Evolutionary conservation across 2,329 filamentous ascomycete genomes (phyloP), one percentile per base, ranked within the genome.

Genomic region (Tolypocladium tropicale): DNA sequence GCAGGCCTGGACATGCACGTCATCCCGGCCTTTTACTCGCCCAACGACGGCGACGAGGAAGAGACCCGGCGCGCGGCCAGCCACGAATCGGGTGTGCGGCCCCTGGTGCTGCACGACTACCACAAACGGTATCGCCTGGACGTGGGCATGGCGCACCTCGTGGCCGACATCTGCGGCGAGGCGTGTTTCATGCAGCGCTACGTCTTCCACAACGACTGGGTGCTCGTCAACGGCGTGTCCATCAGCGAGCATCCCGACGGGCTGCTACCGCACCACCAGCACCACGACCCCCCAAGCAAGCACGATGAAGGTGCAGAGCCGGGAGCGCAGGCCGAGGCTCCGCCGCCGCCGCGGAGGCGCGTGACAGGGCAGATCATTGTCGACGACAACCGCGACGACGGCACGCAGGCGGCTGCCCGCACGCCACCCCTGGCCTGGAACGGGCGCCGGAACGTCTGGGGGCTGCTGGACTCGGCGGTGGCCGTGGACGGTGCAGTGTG

Each of bases 171-270:
- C 10, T 77, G 75, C 59, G 76, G 76, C 23, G 74, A 77, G 54
- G 66, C 68, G 12, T 77, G 75, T 60, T 78, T 77, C 62, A 69
- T 78, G 59, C 75, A 77, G 61, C 72, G 75, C 7, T 78, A 75
- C 58, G 62, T 67, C 34, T 78, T 78, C 63, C 66, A 63, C 41
- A 74, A 77, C 61, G 68, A 71, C 61, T 79, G 76, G 76, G 68
- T 78, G 4, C 67, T 79, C 6, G 71, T 76, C 48, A 78, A 77
- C 58, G 76, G 76, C 6, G 68, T 75, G 61, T 73, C 74, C 33
- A 68, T 79, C 56, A 71, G 68, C 43, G 69, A 76, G 52, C 76
- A 78, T 59, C 68, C 70, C 0, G 68, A 72, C 54, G 70, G 71
- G 2, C 65, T 73, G 9, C 12, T 32, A 23, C n/a, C 16, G 4